These are phyloP conservation scores for Panellus pusillus DNA, from an alignment of 768 basidiomycete genomes.

Conservation along the genomic window DNA sequence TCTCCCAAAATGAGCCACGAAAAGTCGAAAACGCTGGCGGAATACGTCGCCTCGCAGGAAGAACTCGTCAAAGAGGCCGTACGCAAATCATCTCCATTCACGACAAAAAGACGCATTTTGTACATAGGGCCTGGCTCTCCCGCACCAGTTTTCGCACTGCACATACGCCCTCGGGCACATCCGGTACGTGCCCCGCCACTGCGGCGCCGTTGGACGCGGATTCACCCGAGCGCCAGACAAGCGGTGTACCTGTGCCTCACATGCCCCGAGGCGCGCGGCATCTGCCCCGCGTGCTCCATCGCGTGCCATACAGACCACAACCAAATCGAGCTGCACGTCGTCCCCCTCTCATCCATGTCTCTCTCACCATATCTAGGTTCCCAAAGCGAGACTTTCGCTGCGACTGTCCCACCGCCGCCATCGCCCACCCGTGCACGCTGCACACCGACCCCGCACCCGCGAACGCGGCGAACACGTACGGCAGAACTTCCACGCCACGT, in stretches of 20 bases:
- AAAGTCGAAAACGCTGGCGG: no score
- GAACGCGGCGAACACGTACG: conserved; percentile 65
- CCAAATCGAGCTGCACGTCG: conserved; percentile 69
- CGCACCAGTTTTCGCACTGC: conserved; percentile 65
- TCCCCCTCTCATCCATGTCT: background rate
- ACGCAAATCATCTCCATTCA: conserved; percentile 23
- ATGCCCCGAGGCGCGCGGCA: conserved; percentile 64
- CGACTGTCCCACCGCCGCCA: conserved; percentile 73
- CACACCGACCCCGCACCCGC: conserved; percentile 52
- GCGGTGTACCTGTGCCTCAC: conserved; percentile 81
- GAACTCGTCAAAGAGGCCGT: conserved; percentile 51
- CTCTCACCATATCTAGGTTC: conserved; percentile 43
- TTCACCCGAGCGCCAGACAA: conserved; percentile 43
- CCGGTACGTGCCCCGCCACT: conserved; percentile 34
- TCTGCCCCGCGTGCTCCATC: conserved; percentile 83
- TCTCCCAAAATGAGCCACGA: no score
- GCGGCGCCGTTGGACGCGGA: no score
- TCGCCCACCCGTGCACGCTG: conserved; percentile 64
- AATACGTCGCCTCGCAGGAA: conserved; percentile 48
- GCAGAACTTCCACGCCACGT: conserved; percentile 71
- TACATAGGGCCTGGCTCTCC: conserved; percentile 47
- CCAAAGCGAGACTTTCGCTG: conserved; percentile 83
- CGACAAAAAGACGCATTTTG: conserved; percentile 34
- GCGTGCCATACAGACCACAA: conserved; percentile 88
- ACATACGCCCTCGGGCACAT: conserved; percentile 60